These are phyloP conservation scores for Scheffersomyces quercinus DNA, from an alignment of 1,139 yeast genomes.

Conservation along the genomic window DNA sequence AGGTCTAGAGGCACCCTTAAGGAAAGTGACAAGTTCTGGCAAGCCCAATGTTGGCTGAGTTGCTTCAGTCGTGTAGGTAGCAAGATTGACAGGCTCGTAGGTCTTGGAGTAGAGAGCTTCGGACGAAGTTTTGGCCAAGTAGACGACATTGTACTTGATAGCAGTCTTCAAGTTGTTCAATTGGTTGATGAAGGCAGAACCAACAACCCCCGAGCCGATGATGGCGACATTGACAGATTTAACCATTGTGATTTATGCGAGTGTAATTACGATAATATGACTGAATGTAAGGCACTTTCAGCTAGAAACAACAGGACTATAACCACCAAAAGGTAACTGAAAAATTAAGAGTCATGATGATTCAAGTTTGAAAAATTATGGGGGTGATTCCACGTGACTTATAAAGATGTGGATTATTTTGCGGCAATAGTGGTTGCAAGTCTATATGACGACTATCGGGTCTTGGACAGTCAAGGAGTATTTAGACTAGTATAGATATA, in stretches of 20 bases:
- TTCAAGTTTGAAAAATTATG: no score
- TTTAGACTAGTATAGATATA: no score
- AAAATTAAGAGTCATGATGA: background rate
- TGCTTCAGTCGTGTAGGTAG: slow-evolving; percentile 57
- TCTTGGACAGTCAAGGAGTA: no score
- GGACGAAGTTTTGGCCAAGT: slow-evolving; percentile 69
- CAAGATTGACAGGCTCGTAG: slow-evolving; percentile 68
- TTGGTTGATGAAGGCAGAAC: slow-evolving; percentile 71
- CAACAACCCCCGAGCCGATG: slow-evolving; percentile 94
- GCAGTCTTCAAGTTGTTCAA: slow-evolving; percentile 65
- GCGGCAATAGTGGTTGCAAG: no score
- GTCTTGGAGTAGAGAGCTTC: slow-evolving; percentile 69
- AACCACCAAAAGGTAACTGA: background rate
- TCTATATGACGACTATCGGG: no score
- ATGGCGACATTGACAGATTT: slow-evolving; percentile 76
- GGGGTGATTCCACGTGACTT: no score
- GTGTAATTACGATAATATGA: no score
- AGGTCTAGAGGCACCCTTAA: slow-evolving; percentile 69
- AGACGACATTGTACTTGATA: slow-evolving; percentile 71
- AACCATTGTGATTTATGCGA: slow-evolving; percentile 28
- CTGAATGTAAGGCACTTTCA: no score
- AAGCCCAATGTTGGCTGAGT: slow-evolving; percentile 53
- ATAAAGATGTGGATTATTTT: no score
- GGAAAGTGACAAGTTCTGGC: slow-evolving; percentile 58
- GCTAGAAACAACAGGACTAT: no score